These are phyloP conservation scores for Prunus padus DNA, from an alignment of 306 rosid genomes.

Conservation along the genomic window DNA sequence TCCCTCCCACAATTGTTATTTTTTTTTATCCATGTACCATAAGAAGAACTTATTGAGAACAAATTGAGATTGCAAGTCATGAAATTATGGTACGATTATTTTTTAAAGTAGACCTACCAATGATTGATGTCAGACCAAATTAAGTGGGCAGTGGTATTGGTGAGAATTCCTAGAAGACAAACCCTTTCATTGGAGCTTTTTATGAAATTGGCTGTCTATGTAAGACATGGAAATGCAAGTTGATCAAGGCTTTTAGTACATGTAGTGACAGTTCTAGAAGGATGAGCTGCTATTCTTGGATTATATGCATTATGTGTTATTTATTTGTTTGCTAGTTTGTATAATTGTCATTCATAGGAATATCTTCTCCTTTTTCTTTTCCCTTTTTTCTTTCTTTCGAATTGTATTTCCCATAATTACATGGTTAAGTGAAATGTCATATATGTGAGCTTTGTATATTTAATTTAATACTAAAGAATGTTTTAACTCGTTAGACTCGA, in stretches of 20 bases:
- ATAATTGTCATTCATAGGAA: no score
- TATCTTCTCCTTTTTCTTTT: no score
- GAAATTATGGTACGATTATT: neutral
- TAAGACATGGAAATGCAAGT: neutral
- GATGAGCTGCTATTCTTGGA: neutral
- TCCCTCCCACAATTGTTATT: no score
- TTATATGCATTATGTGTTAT: neutral
- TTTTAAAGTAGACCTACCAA: constrained; percentile 25
- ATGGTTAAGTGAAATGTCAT: no score
- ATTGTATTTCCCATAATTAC: no score
- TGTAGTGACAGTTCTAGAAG: neutral
- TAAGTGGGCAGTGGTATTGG: constrained; percentile 16
- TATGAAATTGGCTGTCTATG: neutral
- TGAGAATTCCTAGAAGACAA: constrained; percentile 15
- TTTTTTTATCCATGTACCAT: no score
- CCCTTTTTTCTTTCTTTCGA: no score
- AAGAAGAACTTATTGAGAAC: no score
- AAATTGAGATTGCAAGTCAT: neutral
- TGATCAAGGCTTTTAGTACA: neutral
- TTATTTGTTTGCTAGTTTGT: no score
- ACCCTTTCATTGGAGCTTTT: constrained; percentile 11
- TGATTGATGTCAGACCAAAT: constrained; percentile 33
- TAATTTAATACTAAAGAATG: no score
- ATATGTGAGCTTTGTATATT: no score
- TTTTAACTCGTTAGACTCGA: no score